Evolutionary conservation across 2,329 filamentous ascomycete species (phyloP).

Genomic region (Talaromyces amestolkiae): DNA sequence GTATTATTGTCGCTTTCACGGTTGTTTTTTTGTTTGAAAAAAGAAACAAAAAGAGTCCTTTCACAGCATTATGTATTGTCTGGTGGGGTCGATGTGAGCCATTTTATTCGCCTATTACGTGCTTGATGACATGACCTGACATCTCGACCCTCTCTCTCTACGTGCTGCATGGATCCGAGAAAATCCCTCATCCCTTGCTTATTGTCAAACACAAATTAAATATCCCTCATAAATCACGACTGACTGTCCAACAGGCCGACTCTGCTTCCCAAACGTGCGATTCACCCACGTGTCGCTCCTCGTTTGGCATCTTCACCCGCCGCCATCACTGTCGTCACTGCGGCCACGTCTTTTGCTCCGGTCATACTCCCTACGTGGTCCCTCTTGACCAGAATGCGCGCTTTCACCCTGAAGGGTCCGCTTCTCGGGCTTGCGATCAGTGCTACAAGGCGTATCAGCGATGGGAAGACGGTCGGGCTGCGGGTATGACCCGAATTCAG

Average conservation of each 20-base stretch:
- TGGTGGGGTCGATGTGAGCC: conserved; percentile 16
- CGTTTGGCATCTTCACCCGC: conserved; percentile 61
- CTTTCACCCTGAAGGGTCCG: conserved; percentile 59
- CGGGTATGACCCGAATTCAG: conserved; percentile 54
- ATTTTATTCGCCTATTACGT: conserved; percentile 21
- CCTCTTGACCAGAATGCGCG: conserved; percentile 63
- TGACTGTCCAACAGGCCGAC: conserved; percentile 49
- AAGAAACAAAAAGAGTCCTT: neutral
- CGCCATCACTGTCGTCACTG: conserved; percentile 67
- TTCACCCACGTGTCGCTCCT: conserved; percentile 56
- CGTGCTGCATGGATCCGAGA: neutral
- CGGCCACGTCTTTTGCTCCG: conserved; percentile 63
- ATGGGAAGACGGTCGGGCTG: conserved; percentile 52
- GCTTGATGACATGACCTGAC: conserved; percentile 12
- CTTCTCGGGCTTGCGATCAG: conserved; percentile 59
- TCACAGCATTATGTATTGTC: conserved; percentile 3
- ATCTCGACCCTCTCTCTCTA: neutral
- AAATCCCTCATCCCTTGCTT: conserved; percentile 11
- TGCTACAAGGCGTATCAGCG: conserved; percentile 59
- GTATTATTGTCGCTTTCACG: neutral
- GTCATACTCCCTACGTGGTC: conserved; percentile 56
- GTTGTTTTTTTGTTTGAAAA: neutral
- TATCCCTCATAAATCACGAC: neutral
- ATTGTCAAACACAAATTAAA: neutral
- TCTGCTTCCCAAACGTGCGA: conserved; percentile 57